Evolutionary conservation across 108 stramenopile genomes (phyloP), one percentile per base, ranked within the genome.

Genomic region (Cylindrotheca closterium): DNA sequence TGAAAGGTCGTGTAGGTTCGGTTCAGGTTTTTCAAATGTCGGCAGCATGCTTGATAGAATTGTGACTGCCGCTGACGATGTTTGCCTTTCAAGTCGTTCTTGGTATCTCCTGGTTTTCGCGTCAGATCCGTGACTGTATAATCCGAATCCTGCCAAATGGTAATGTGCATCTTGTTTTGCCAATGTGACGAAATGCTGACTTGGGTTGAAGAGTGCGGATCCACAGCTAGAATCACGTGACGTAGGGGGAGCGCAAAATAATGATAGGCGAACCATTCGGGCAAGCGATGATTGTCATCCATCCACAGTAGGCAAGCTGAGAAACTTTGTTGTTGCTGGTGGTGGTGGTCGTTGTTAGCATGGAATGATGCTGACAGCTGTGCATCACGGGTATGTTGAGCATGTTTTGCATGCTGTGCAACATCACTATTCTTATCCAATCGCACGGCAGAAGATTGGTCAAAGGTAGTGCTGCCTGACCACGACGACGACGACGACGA

Each of bases 181-280:
- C 37, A 42, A 10, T 42, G 10, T 15, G 7, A 10, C 15, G 7
- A 15, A 26, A 31, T 21, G 25, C 63, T 50, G 10, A 42, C 7
- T 42, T 42, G 37, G 37, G 7, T 15, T 10, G 17, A 30, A 25
- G 70, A 47, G 2, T 55, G 51, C 0, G 75, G 78, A 67, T 83
- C 78, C 5, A 60, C 23, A 29, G 57, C 65, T 2, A 83, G 55
- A 5, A 83, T 49, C 46, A 83, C 45, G 62, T 69, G 52, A 12
- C 73, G 60, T 1, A 83, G 49, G 5, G 64, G 70, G 37, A 79
- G 12, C 3, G 59, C 51, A 32, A 58, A 57, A 31, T 74, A 83
- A 55, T 83, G 81, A 37, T 76, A 83, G 26, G 81, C 77, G 8
- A 83, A 17, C 81, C 78, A 83, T 67, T 83, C 81, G 1, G 30